Evolutionary conservation across 495 filamentous ascomycete genomes (phyloP), one percentile per base, ranked within the genome.

Genomic region (Pseudoneurospora amorphoporcata): DNA sequence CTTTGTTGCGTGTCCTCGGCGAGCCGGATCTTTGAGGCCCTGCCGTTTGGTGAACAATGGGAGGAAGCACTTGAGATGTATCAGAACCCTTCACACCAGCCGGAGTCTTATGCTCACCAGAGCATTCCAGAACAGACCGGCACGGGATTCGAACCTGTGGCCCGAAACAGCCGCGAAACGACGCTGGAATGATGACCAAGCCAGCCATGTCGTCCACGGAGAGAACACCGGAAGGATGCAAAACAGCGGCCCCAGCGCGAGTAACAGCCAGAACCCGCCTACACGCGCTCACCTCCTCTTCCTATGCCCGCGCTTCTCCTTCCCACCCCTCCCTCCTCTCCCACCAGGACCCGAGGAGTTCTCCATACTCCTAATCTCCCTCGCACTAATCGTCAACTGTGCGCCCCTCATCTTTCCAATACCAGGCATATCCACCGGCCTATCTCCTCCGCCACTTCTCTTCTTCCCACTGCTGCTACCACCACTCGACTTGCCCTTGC

Each of bases 401-500:
- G 93, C 93, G 10, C 90, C 90, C 29, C 87, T 86, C 79, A 97
- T 92, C 80, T 86, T 94, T 0, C 95, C 95, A 9, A 97, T 88
- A 3, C 85, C 87, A 1, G 94, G 92, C 58, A 87, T 87, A 68
- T 89, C 92, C 76, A 97, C 87, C 4, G 89, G 89, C 76, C 88
- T 86, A 68, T 94, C 88, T 72, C 88, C 85, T 72, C 81, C 86
- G 23, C 23, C 23, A 23, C 23, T 23, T 45, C 83, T 73, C 61
- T 79, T 77, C 53, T 69, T 79, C 68, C 68, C 81, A 16, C 17
- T 16, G 2, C 81, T 82, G 40, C 80, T 83, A 53, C 79, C 81
- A 72, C 80, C 84, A 68, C 78, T 73, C 71, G 86, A 89, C 68
- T 78, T 82, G 5, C 79, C 82, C 40, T 74, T 76, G 6, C 23